Conservation (phyloP, 1,139 yeast species). For the Yamadazyma membranifaciens region DNA sequence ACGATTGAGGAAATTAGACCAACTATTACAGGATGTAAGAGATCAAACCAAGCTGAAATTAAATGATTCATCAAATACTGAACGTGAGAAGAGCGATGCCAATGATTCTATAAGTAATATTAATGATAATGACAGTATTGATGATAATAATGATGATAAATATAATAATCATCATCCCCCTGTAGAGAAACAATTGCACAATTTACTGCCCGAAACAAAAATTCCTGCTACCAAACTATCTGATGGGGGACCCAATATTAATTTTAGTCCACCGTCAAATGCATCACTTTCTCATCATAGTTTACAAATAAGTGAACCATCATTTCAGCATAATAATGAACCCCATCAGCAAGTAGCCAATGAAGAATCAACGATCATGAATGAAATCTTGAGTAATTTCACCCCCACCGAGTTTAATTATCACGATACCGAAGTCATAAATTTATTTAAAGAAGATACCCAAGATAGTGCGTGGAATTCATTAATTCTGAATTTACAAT, state of each 20-base stretch:
- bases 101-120: not conserved
- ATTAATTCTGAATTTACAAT: slow-evolving; percentile 11
- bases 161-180: not conserved
- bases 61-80: too few species aligned
- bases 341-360: not conserved
- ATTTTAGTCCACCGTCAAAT: not conserved
- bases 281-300: not conserved
- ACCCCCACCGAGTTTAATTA: not conserved
- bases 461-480: slow-evolving; percentile 13
- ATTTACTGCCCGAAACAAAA: not conserved
- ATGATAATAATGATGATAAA: not conserved
- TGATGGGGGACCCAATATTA: not conserved
- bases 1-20: slow-evolving; percentile 22
- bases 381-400: slow-evolving; percentile 12
- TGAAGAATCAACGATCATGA: slow-evolving; percentile 5
- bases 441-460: slow-evolving; percentile 9
- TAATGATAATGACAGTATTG: not conserved
- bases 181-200: too few species aligned
- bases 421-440: not conserved
- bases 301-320: not conserved
- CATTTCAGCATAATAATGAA: not conserved
- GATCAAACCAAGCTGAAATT: not conserved
- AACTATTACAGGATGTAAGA: slow-evolving; percentile 4
- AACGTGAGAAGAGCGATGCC: too few species aligned
- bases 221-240: not conserved